Base-by-base conservation (phyloP, 768 basidiomycete species). In the Leccinum variicolor region DNA sequence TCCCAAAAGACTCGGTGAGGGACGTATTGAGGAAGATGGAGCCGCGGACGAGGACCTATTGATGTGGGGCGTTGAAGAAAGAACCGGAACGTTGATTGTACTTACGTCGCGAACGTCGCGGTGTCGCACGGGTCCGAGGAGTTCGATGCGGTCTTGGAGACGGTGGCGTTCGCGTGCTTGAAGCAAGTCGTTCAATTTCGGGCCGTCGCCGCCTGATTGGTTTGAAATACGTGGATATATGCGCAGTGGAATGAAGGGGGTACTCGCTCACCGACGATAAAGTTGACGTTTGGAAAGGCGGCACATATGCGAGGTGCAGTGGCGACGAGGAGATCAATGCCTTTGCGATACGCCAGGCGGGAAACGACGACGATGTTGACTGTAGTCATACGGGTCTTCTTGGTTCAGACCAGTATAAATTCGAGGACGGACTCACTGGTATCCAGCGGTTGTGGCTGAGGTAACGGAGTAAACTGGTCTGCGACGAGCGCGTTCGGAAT, bases 11-110 rank as follows among this genome's bases (percentile, higher is more conserved):
- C 70, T 98, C 97, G 1, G 96, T 98, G 25, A 98, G 80, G 0
- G 94, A 95, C 0, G 97, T 95, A 67, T 95, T 97, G 77, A 99
- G 79, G 74, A 89, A 99, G 59, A 99, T 94, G 13, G 91, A 81
- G 1, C 95, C 97, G 45, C 85, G 85, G 7, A 79, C 78, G 11
- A 99, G 81, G n/a, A 97, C 86, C 92, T 94, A 19, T n/a, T n/a
- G 25, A 11, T 4, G 14, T 14, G 6, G 23, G 19, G 52, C 39
- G 31, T 56, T 29, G 25, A 41, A 17, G 11, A 10, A 21, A 14
- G 9, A n/a, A 5, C 5, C 1, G 7, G 0, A 4, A 25, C 17
- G 0, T 17, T 3, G 0, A 9, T 9, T 33, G 1, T 4, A 74
- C 86, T 57, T 61, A 92, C 94, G 14, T 84, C 81, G 52, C 84